phyloP scores from a whole-genome alignment of 805 yeast species.

The Candida morakotiae region DNA sequence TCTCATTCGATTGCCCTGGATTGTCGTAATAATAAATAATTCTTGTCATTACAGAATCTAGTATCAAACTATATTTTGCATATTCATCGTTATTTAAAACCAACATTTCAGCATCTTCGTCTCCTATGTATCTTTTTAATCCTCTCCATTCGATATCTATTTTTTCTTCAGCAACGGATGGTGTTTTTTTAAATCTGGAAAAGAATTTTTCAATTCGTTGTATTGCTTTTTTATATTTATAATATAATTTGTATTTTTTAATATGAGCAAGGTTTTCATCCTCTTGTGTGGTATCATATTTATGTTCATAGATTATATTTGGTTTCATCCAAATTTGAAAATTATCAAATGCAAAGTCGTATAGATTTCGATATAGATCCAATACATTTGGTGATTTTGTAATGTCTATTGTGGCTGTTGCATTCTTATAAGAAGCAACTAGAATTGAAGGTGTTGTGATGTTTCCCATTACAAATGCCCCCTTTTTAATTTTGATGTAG shows the following conservation, averaged over 20 bases:
- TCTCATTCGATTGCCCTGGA: conserved; percentile 46
- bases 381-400: conserved; percentile 37
- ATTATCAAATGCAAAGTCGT: conserved; percentile 43
- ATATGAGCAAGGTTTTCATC: conserved; percentile 3
- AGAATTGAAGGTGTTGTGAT: conserved; percentile 68
- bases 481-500: conserved; percentile 53
- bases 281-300: background rate
- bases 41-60: conserved; percentile 56
- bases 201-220: conserved; percentile 7
- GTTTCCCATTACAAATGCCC: conserved; percentile 80
- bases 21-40: conserved; percentile 64
- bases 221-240: conserved; percentile 17
- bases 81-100: conserved; percentile 49
- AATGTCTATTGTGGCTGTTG: conserved; percentile 57
- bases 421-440: conserved; percentile 54
- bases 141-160: conserved; percentile 62
- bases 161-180: background rate
- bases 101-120: conserved; percentile 24
- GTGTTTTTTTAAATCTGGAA: conserved; percentile 5
- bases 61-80: conserved; percentile 69
- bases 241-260: conserved; percentile 19
- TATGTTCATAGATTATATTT: conserved; percentile 57
- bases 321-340: conserved; percentile 63
- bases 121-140: conserved; percentile 59
- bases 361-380: conserved; percentile 54